phyloP scores from a whole-genome alignment of 2,329 filamentous ascomycete genomes.

The Colletotrichum noveboracense region DNA sequence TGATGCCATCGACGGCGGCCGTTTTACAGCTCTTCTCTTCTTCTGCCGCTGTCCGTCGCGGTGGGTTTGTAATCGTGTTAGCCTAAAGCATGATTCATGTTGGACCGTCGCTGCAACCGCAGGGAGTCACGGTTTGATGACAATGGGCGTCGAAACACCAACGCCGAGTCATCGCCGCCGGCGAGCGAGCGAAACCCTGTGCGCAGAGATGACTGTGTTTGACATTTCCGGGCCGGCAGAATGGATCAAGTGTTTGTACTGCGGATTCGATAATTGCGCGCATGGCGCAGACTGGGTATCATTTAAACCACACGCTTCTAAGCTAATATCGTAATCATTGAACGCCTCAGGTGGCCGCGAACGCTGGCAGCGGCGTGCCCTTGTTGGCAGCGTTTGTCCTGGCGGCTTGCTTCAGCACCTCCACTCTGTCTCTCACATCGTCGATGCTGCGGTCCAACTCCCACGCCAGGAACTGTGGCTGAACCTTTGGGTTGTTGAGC shows the following conservation, averaged over 20 bases:
- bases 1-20: background rate
- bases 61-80: background rate
- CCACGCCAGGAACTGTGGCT: background rate
- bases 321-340: background rate
- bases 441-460: background rate
- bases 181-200: constrained; percentile 24
- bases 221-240: background rate
- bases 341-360: background rate
- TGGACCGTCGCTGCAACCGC: background rate
- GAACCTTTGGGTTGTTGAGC: background rate
- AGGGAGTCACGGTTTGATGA: background rate
- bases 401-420: constrained; percentile 4
- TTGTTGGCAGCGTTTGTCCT: background rate
- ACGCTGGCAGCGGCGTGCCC: background rate
- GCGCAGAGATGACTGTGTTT: constrained; percentile 5
- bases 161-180: constrained; percentile 18
- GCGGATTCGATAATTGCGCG: background rate
- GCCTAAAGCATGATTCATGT: background rate
- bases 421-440: background rate
- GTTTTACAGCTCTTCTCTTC: background rate
- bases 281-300: constrained; percentile 6
- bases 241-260: background rate
- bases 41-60: background rate
- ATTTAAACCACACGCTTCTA: background rate
- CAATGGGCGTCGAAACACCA: background rate